Conservation (phyloP, 352 stramenopile genomes). For the Thalassiosira ordinaria region DNA sequence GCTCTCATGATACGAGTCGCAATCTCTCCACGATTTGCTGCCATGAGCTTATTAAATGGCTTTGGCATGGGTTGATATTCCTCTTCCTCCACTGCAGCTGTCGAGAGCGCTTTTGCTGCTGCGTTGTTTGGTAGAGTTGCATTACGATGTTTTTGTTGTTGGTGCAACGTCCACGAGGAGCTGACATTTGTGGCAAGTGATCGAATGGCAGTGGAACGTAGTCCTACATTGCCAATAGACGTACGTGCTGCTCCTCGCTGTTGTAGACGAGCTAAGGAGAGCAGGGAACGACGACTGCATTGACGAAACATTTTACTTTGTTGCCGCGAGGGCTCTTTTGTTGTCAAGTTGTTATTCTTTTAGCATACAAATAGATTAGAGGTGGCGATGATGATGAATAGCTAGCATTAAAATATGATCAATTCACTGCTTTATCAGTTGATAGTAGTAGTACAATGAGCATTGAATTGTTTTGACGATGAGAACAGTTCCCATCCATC, state of each 20-base stretch:
- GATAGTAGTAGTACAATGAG: too few species aligned
- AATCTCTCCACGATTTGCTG: constrained; percentile 99
- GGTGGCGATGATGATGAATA: too few species aligned
- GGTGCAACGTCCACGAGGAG: neutral
- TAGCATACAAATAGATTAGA: too few species aligned
- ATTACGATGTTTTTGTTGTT: neutral
- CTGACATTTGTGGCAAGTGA: constrained; percentile 1
- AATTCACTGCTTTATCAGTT: too few species aligned
- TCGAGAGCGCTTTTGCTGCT: constrained; percentile 1
- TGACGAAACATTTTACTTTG: constrained; percentile 23
- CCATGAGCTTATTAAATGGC: constrained; percentile 95
- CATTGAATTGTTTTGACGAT: too few species aligned
- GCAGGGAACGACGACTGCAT: constrained; percentile 18
- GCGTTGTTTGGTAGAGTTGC: neutral
- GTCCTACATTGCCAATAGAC: neutral
- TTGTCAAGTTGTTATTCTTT: too few species aligned
- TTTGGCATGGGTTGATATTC: neutral
- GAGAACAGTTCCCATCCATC: too few species aligned
- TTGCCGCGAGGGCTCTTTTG: too few species aligned
- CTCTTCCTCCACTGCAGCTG: neutral
- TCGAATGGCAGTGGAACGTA: neutral
- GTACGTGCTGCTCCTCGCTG: neutral
- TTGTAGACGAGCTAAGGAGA: neutral
- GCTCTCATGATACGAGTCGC: constrained; percentile 95
- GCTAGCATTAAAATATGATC: too few species aligned